A percentile compares a stretch with the other conserved stretches of the same genome.
phyloP scores from a whole-genome alignment of 345 rosid genomes.

The Laguncularia racemosa region DNA sequence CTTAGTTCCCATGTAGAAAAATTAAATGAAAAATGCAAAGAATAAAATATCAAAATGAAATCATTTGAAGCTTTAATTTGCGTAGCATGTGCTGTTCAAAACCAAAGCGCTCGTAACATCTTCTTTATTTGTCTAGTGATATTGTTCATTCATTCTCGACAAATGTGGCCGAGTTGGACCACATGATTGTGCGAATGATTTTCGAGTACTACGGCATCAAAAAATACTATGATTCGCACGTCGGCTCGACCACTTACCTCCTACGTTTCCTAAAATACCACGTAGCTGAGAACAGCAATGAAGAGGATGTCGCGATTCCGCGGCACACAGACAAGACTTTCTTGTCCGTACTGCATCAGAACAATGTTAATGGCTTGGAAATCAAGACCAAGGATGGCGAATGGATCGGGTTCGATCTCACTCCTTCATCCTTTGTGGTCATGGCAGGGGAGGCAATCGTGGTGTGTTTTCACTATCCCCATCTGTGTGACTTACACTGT shows the following conservation, averaged over 20 bases:
- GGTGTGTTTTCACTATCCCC: constrained; percentile 7
- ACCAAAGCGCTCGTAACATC: too few relatives aligned
- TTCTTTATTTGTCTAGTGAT: constrained; percentile 7
- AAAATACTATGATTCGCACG: constrained; percentile 22
- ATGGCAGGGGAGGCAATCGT: constrained; percentile 23
- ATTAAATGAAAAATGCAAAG: too few relatives aligned
- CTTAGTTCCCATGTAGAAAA: too few relatives aligned
- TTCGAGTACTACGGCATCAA: constrained; percentile 27
- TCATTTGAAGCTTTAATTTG: not conserved
- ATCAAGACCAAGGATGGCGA: constrained; percentile 24
- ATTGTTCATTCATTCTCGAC: constrained; percentile 12
- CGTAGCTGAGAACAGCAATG: constrained; percentile 8
- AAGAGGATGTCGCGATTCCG: constrained; percentile 15
- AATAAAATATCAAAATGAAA: too few relatives aligned
- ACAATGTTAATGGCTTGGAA: constrained; percentile 31
- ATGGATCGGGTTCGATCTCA: constrained; percentile 19
- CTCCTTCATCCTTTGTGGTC: constrained; percentile 23
- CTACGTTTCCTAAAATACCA: constrained; percentile 29
- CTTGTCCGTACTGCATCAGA: constrained; percentile 33
- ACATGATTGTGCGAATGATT: constrained; percentile 21
- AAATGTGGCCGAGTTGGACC: constrained; percentile 19
- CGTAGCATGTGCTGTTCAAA: not conserved
- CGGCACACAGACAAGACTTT: constrained; percentile 33
- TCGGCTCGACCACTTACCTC: constrained; percentile 17
- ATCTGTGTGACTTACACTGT: too few relatives aligned